Evolutionary conservation across 345 rosid species (phyloP).

Genomic region (Boechera retrofracta): DNA sequence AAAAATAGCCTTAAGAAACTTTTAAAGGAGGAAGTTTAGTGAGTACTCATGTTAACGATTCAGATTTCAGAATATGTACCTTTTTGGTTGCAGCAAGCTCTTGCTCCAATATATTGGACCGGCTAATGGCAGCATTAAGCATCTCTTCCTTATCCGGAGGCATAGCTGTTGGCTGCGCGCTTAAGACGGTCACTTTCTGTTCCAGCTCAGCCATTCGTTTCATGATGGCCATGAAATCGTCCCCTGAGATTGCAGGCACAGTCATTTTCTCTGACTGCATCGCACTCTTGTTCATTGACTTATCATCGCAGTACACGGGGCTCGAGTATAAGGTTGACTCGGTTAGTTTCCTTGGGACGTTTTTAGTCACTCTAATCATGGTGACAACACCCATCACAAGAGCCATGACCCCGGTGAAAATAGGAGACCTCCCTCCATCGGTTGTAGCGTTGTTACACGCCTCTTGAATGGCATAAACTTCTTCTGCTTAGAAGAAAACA

Average conservation of each 20-base stretch:
- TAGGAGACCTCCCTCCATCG: constrained; percentile 58
- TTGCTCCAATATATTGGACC: constrained; percentile 76
- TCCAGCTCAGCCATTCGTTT: constrained; percentile 87
- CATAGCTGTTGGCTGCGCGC: constrained; percentile 58
- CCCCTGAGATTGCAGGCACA: constrained; percentile 49
- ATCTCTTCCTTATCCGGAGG: constrained; percentile 84
- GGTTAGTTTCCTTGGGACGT: constrained; percentile 71
- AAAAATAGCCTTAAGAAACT: neutral
- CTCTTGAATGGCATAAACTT: constrained; percentile 46
- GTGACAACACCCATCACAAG: constrained; percentile 82
- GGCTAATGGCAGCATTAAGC: constrained; percentile 68
- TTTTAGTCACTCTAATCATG: constrained; percentile 74
- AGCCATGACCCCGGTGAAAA: constrained; percentile 83
- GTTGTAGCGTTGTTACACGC: constrained; percentile 50
- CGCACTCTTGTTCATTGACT: constrained; percentile 46
- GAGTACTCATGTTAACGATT: neutral
- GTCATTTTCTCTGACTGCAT: constrained; percentile 43
- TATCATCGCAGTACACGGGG: constrained; percentile 51
- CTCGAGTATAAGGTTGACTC: constrained; percentile 64
- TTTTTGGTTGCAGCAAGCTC: constrained; percentile 81
- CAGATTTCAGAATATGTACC: constrained; percentile 46
- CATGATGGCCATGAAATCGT: constrained; percentile 65
- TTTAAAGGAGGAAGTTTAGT: neutral
- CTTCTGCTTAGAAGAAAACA: constrained; percentile 45
- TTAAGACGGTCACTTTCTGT: constrained; percentile 62